Evolutionary conservation across 108 stramenopile species (phyloP).

Genomic region (Stephanodiscus triporus): DNA sequence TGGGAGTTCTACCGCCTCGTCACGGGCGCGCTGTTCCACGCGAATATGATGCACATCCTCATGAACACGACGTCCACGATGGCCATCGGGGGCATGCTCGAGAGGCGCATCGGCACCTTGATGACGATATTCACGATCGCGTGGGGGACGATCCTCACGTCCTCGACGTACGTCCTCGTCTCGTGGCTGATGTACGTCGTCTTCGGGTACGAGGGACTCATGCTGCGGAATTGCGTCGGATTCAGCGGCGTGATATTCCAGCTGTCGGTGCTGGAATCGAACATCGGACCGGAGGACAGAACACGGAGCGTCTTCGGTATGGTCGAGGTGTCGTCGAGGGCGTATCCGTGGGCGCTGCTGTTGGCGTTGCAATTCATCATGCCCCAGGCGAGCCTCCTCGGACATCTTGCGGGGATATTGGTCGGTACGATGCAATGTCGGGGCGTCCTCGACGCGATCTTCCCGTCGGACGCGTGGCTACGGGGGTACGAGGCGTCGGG

Average conservation of each 20-base stretch:
- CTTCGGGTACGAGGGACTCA: conserved; percentile 54
- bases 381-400: conserved; percentile 76
- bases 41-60: conserved; percentile 84
- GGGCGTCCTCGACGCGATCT: conserved; percentile 51
- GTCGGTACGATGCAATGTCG: conserved; percentile 66
- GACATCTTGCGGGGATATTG: conserved; percentile 79
- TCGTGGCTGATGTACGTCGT: conserved; percentile 47
- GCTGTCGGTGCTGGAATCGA: conserved; percentile 75
- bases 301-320: conserved; percentile 76
- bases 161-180: conserved; percentile 58
- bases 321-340: conserved; percentile 60
- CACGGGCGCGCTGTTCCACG: conserved; percentile 83
- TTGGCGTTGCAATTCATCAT: conserved; percentile 76
- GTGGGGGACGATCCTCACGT: conserved; percentile 66
- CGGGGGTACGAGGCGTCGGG: conserved; percentile 38
- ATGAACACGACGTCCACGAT: conserved; percentile 90
- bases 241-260: conserved; percentile 88
- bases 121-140: conserved; percentile 53
- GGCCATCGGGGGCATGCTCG: conserved; percentile 67
- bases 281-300: conserved; percentile 37
- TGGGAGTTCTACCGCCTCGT: conserved; percentile 76
- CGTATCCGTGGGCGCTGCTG: conserved; percentile 84
- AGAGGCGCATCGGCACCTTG: conserved; percentile 74
- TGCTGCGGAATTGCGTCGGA: conserved; percentile 76
- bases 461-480: conserved; percentile 47